Evolutionary conservation across 768 basidiomycete species (phyloP).

Genomic region (Panellus pusillus): DNA sequence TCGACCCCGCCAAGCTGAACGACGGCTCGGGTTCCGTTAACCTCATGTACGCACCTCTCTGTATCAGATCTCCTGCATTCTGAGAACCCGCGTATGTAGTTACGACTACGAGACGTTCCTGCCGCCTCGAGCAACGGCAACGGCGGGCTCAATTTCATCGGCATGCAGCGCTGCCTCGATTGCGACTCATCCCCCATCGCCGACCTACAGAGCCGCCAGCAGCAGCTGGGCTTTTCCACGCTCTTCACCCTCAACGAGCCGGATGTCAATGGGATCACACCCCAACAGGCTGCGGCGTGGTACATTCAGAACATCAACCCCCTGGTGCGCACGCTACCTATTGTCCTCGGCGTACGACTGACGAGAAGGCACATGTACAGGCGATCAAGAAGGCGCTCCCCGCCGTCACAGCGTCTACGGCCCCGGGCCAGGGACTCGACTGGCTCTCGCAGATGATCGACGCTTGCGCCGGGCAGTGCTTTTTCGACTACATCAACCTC

Average conservation of each 20-base stretch:
- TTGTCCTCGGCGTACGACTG: too few species aligned
- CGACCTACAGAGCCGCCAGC: constrained; percentile 31
- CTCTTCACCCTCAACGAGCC: constrained; percentile 32
- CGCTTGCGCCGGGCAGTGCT: constrained; percentile 35
- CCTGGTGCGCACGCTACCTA: constrained; percentile 22
- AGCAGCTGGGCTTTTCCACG: constrained; percentile 17
- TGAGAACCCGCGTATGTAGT: constrained; percentile 4
- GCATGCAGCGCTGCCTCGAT: constrained; percentile 37
- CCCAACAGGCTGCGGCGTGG: constrained; percentile 35
- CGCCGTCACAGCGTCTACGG: constrained; percentile 33
- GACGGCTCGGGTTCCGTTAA: constrained; percentile 35
- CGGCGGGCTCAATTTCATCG: constrained; percentile 36
- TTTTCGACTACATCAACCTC: constrained; percentile 36
- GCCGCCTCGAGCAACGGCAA: constrained; percentile 34
- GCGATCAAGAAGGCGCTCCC: constrained; percentile 39
- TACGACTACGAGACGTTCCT: constrained; percentile 38
- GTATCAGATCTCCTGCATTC: too few species aligned
- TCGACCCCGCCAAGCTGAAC: constrained; percentile 26
- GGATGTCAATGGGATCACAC: constrained; percentile 28
- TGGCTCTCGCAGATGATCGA: constrained; percentile 36
- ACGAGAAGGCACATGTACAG: constrained; percentile 15
- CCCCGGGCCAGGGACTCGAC: constrained; percentile 32
- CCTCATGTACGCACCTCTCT: constrained; percentile 12
- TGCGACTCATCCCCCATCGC: constrained; percentile 35
- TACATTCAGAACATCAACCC: constrained; percentile 36